Conservation (phyloP, 1,139 yeast genomes). For the Saccharomyces pastorianus region DNA sequence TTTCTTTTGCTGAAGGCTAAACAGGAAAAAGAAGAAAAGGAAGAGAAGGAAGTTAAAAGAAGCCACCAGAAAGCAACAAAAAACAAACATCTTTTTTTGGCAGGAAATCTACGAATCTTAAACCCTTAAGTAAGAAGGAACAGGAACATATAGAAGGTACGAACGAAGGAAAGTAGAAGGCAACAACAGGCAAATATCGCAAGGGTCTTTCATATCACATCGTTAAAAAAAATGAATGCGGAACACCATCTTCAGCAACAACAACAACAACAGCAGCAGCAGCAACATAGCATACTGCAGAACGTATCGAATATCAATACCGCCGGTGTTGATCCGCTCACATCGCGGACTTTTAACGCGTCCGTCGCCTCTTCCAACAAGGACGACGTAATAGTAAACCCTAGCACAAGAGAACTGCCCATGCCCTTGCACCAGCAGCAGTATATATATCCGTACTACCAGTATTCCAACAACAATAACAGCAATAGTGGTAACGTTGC, state of each 20-base stretch:
- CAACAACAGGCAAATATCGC: slow-evolving; percentile 24
- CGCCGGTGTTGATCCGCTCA: neutral
- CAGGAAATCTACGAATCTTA: neutral
- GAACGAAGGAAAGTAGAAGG: slow-evolving; percentile 5
- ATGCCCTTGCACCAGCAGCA: slow-evolving; percentile 3
- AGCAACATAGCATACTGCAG: slow-evolving; percentile 8
- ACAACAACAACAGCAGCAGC: slow-evolving; percentile 8
- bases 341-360: neutral
- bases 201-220: neutral
- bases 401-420: slow-evolving; percentile 1
- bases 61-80: neutral
- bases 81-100: neutral
- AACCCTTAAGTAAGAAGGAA: neutral
- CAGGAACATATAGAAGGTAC: neutral
- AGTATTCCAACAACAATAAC: neutral
- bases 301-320: neutral
- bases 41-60: neutral
- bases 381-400: neutral
- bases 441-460: neutral
- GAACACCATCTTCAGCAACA: slow-evolving; percentile 4
- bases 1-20: neutral
- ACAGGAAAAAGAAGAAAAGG: neutral
- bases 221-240: neutral
- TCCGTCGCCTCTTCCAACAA: neutral
- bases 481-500: neutral